phyloP scores from a whole-genome alignment of 2,329 filamentous ascomycete genomes.

The Penicillium concentricum region DNA sequence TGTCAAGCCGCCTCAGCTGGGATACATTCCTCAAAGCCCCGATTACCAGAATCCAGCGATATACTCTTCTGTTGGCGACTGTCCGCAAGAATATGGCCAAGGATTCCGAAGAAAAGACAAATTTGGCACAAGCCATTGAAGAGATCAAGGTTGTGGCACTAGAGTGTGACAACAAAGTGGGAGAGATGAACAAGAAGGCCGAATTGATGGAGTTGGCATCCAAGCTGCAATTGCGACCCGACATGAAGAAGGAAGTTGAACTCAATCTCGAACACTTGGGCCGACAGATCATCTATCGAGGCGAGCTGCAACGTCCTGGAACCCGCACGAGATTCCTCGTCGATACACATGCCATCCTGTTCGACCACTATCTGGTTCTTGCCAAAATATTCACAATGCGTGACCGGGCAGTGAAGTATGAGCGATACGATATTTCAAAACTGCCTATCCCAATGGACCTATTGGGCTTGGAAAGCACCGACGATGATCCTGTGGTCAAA shows the following conservation, averaged over 20 bases:
- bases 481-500: conserved; percentile 87
- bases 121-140: conserved; percentile 77
- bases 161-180: conserved; percentile 90
- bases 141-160: conserved; percentile 87
- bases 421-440: conserved; percentile 88
- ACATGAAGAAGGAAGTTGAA: conserved; percentile 77
- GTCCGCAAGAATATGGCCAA: conserved; percentile 79
- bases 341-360: conserved; percentile 88
- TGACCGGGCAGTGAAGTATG: conserved; percentile 73
- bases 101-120: conserved; percentile 87
- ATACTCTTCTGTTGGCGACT: conserved; percentile 76
- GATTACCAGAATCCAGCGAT: conserved; percentile 88
- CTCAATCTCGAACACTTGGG: conserved; percentile 94
- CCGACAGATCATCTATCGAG: conserved; percentile 81
- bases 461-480: conserved; percentile 84
- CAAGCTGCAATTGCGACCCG: conserved; percentile 80
- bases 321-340: conserved; percentile 89
- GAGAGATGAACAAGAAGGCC: conserved; percentile 88
- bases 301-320: conserved; percentile 84
- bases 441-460: conserved; percentile 96
- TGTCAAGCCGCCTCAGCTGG: conserved; percentile 83
- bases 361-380: conserved; percentile 94
- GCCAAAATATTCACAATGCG: conserved; percentile 72
- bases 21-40: conserved; percentile 92
- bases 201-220: conserved; percentile 78